Conservation (phyloP, 495 filamentous ascomycete species). For the Pyrenula massariospora region DNA sequence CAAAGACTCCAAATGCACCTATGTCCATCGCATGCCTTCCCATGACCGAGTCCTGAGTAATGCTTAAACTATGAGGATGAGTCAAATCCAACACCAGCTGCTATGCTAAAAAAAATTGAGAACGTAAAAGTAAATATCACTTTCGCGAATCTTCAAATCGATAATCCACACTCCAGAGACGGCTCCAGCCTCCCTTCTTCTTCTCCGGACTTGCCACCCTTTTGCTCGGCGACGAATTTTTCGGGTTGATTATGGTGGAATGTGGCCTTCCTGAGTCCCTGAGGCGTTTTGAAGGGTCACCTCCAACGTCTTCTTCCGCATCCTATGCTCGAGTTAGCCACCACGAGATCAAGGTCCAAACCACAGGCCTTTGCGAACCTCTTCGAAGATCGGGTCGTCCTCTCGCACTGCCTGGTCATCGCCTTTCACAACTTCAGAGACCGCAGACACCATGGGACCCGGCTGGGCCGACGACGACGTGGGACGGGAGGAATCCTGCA, state of each 20-base stretch:
- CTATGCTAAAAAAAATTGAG: not conserved
- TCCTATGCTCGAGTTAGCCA: not conserved
- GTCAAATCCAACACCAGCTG: too few species aligned
- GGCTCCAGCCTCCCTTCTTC: conserved; percentile 32
- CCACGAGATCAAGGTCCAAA: conserved; percentile 26
- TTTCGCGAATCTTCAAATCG: conserved; percentile 23
- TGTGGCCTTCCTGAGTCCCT: not conserved
- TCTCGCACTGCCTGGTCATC: conserved; percentile 21
- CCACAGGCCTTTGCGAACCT: conserved; percentile 38
- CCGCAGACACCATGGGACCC: conserved; percentile 21
- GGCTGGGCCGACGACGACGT: conserved; percentile 18
- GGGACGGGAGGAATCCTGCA: conserved; percentile 1
- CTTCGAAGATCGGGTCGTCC: conserved; percentile 28
- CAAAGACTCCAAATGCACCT: too few species aligned
- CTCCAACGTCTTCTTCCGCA: not conserved
- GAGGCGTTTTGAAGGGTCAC: not conserved
- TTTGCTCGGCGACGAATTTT: conserved; percentile 4
- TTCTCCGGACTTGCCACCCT: conserved; percentile 7
- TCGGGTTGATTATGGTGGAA: not conserved
- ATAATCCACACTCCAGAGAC: conserved; percentile 39
- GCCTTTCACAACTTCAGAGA: conserved; percentile 21
- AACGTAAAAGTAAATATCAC: conserved; percentile 1
- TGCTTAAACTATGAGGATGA: too few species aligned
- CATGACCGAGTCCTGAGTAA: too few species aligned
- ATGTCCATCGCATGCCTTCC: too few species aligned